Evolutionary conservation across 208 protist genomes (phyloP).

Genomic region (Entamoeba histolytica): DNA sequence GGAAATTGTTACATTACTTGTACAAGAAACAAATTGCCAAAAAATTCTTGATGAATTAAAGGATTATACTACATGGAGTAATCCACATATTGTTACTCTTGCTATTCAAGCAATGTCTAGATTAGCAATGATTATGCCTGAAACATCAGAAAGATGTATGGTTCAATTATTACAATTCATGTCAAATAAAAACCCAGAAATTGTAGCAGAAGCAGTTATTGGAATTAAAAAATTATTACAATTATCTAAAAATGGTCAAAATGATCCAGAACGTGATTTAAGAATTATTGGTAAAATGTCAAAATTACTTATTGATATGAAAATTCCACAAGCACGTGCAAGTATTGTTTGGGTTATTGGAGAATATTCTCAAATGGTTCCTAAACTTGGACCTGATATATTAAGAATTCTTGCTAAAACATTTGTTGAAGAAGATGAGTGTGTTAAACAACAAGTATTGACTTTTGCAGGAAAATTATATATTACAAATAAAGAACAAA

Average conservation of each 20-base stretch:
- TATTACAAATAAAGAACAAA: neutral
- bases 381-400: neutral
- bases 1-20: neutral
- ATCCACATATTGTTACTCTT: neutral
- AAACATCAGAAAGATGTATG: neutral
- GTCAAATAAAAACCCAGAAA: neutral
- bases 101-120: neutral
- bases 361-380: neutral
- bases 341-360: slow-evolving; percentile 15
- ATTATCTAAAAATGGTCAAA: neutral
- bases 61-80: neutral
- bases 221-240: neutral
- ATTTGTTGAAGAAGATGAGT: neutral
- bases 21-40: neutral
- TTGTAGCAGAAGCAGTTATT: slow-evolving; percentile 2
- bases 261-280: neutral
- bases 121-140: neutral
- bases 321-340: neutral
- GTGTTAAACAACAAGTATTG: slow-evolving; percentile 9
- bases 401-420: neutral
- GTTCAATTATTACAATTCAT: neutral
- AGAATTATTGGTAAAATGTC: neutral
- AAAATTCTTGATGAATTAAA: neutral
- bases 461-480: slow-evolving; percentile 8
- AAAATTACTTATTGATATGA: neutral